Base-by-base conservation (phyloP, 2,329 filamentous ascomycete species). In the Didymella segeticola region DNA sequence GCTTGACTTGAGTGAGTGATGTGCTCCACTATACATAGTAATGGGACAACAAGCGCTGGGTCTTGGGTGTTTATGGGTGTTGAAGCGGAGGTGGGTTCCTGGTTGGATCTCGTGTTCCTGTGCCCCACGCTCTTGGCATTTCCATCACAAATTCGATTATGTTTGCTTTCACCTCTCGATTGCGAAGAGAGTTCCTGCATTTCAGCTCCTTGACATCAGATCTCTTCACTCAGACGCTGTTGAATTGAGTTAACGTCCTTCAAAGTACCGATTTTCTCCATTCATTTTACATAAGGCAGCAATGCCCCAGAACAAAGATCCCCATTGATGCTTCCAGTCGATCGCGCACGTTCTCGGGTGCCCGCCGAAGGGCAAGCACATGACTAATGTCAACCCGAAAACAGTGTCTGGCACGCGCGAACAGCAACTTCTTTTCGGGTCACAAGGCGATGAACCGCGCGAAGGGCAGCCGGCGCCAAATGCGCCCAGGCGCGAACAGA, bases 301-400 rank as follows among this genome's bases (percentile, higher is more conserved):
- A 41, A 31, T 49, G 37, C 30, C 23, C 46, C 30, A 17, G 38
- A 11, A 31, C 22, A 19, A 37, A 39, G 11, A 34, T 46, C 46
- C 23, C n/a, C 30, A 46, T 52, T 57, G 54, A 57, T 51, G 51
- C 47, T 39, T 38, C 30, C 38, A 15, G 34, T 26, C 31, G 36
- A 36, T 53, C 45, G 50, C 50, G 48, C 45, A 53, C 55, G 55
- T 37, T 46, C 39, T 33, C 37, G 33, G 15, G 20, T 55, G 57
- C 51, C 62, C 58, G 63, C 64, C 58, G 58, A 53, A 58, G 48
- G 56, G 45, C 52, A 54, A 34, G 53, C 47, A 56, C 47, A 53
- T 69, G 62, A 67, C 62, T 66, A 64, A 62, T 62, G 60, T 54
- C 58, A 61, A 62, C 53, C 47, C 52, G 41, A 61, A 63, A 59